Conservation (phyloP, 179 eudicot genomes). For the Carnegiea gigantea region DNA sequence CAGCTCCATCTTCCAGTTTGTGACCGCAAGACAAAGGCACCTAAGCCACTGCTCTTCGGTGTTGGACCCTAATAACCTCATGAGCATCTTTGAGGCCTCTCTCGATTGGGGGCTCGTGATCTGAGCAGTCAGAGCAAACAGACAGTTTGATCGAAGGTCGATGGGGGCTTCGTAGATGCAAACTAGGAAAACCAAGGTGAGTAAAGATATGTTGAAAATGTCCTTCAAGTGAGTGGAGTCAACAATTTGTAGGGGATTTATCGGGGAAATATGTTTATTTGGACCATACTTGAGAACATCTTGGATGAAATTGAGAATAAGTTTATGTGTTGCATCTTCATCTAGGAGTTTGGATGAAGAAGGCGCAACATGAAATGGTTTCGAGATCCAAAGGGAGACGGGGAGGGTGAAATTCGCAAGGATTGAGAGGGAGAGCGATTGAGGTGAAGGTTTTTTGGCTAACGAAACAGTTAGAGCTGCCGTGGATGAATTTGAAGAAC, state of each 20-base stretch:
- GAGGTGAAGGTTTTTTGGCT: conserved; percentile 36
- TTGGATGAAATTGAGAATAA: conserved; percentile 53
- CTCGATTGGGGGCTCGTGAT: conserved; percentile 43
- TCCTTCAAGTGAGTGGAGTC: conserved; percentile 34
- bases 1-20: conserved; percentile 75
- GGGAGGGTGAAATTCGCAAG: conserved; percentile 52
- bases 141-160: conserved; percentile 58
- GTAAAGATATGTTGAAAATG: conserved; percentile 58
- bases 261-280: conserved; percentile 31
- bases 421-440: conserved; percentile 49
- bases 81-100: conserved; percentile 42
- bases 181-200: conserved; percentile 58
- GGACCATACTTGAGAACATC: conserved; percentile 75
- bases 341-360: conserved; percentile 26
- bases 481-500: conserved; percentile 49
- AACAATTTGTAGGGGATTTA: conserved; percentile 29
- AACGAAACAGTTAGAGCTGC: conserved; percentile 59
- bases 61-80: conserved; percentile 66
- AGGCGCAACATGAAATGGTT: conserved; percentile 40
- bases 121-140: conserved; percentile 48
- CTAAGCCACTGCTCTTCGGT: conserved; percentile 83
- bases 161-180: conserved; percentile 88
- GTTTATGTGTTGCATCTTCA: conserved; percentile 34
- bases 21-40: conserved; percentile 66
- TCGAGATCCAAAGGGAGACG: conserved; percentile 81